phyloP scores from a whole-genome alignment of 805 yeast species.

The Zygotorulaspora chibaensis region DNA sequence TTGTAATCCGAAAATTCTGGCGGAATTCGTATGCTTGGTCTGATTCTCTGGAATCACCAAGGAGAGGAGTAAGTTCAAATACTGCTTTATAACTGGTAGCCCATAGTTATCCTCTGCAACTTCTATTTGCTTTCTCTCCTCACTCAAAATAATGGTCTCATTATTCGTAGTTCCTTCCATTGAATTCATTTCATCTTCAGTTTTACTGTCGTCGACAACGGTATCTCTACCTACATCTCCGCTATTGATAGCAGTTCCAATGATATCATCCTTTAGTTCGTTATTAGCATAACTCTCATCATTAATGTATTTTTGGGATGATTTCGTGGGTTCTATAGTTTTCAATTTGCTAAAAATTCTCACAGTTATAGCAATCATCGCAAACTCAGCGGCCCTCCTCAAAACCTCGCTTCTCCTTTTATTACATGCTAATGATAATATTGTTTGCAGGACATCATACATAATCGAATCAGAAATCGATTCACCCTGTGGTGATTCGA shows the following conservation, averaged over 20 bases:
- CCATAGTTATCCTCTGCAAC: slow-evolving; percentile 50
- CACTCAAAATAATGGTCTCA: neutral
- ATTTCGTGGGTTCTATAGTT: slow-evolving; percentile 45
- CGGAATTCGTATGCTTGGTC: slow-evolving; percentile 79
- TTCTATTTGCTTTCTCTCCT: slow-evolving; percentile 6
- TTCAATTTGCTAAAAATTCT: slow-evolving; percentile 60
- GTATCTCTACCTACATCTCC: slow-evolving; percentile 3
- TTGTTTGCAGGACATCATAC: slow-evolving; percentile 86
- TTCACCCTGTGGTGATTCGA: slow-evolving; percentile 60
- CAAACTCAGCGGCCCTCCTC: slow-evolving; percentile 82
- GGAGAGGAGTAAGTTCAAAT: slow-evolving; percentile 68
- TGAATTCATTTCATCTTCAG: neutral
- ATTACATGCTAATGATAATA: slow-evolving; percentile 87
- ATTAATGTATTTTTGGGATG: slow-evolving; percentile 38
- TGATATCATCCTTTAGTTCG: slow-evolving; percentile 50
- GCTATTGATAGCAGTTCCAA: slow-evolving; percentile 36
- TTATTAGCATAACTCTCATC: slow-evolving; percentile 47
- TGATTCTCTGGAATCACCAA: slow-evolving; percentile 79
- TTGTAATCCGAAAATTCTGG: slow-evolving; percentile 77
- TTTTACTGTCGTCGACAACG: slow-evolving; percentile 4
- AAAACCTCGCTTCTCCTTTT: slow-evolving; percentile 86
- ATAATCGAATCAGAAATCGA: slow-evolving; percentile 76
- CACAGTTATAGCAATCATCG: slow-evolving; percentile 65
- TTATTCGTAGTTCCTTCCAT: slow-evolving; percentile 4
- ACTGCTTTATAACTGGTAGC: slow-evolving; percentile 69